Evolutionary conservation across 1,284 basidiomycete genomes (phyloP), one percentile per base, ranked within the genome.

Genomic region (Serendipita sp.): DNA sequence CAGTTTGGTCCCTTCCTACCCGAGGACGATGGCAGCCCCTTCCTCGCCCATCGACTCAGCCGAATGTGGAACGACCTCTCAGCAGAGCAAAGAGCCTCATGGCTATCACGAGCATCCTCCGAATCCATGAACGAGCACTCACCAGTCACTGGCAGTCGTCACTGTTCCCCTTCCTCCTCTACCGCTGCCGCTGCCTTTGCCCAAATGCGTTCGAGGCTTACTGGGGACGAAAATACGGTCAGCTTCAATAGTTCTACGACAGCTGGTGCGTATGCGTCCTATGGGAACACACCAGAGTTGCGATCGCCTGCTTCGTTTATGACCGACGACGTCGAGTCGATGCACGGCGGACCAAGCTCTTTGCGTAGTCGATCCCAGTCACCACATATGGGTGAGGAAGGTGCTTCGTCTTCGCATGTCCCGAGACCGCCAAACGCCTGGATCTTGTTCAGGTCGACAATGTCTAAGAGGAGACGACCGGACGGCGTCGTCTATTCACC

Each of bases 61-160:
- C 53, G 53, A 10, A 30, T 58, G 34, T 58, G 53, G 53, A n/a
- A 58, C 29, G 53, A 58, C 53, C 53, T 58, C 34, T 58, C 53
- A 4, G 32, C 26, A 4, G 53, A 58, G n/a, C 53, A 58, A 29
- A 12, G 53, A 12, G n/a, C 4, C 8, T 10, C n/a, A 8, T 58
- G 45, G 45, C n/a, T 49, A 41, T 41, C 38, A 5, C 0, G 29
- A 49, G 45, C 45, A 44, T 12, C 42, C 17, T 44, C 12, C 17
- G 42, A 44, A 44, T 12, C 17, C 12, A 17, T 12, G 17, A 44
- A 44, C 17, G 42, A 44, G 12, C 42, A 44, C 42, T 44, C 42
- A 17, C 12, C 17, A 12, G 42, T 12, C 12, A 44, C 42, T 12
- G 42, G 17, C 12, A 44, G 42, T 44, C 42, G 26, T 0, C 49